These are phyloP conservation scores for Globisporangium splendens DNA, from an alignment of 352 stramenopile species.

Conservation along the genomic window DNA sequence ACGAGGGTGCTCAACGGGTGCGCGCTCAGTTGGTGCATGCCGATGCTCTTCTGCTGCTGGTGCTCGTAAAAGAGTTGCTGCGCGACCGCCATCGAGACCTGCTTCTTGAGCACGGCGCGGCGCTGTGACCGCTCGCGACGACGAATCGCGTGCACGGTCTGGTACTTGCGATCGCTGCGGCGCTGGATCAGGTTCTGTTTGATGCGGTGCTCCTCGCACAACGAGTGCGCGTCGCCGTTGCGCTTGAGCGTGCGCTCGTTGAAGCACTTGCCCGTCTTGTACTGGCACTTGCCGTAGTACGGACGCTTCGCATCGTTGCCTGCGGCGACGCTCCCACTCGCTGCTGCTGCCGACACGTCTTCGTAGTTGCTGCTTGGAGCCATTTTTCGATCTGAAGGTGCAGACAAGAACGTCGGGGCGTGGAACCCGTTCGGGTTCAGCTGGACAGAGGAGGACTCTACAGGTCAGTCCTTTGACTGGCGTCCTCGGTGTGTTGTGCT, in stretches of 20 bases:
- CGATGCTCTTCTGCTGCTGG: slow-evolving; percentile 71
- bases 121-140: slow-evolving; percentile 75
- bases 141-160: slow-evolving; percentile 79
- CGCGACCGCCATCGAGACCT: slow-evolving; percentile 74
- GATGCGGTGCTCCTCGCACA: slow-evolving; percentile 82
- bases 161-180: slow-evolving; percentile 82
- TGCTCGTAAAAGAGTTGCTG: slow-evolving; percentile 81
- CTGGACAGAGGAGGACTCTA: not conserved
- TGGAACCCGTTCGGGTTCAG: not conserved
- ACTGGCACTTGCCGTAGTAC: slow-evolving; percentile 82
- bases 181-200: slow-evolving; percentile 86
- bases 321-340: slow-evolving; percentile 1
- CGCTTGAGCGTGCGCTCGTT: slow-evolving; percentile 84
- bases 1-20: slow-evolving; percentile 15
- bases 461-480: not conserved
- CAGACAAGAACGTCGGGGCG: not conserved
- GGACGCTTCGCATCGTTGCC: slow-evolving; percentile 14
- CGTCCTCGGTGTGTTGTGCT: no score
- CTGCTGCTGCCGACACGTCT: slow-evolving; percentile 8
- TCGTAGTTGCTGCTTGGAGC: slow-evolving; percentile 25
- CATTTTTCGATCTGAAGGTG: slow-evolving; percentile 30
- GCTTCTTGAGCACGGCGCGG: slow-evolving; percentile 75
- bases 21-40: slow-evolving; percentile 28
- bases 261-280: slow-evolving; percentile 88
- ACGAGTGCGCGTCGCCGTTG: slow-evolving; percentile 74